A percentile compares a stretch with the other conserved stretches of the same genome.
Conservation (phyloP, 768 basidiomycete species). For the Hortiboletus campestris region DNA sequence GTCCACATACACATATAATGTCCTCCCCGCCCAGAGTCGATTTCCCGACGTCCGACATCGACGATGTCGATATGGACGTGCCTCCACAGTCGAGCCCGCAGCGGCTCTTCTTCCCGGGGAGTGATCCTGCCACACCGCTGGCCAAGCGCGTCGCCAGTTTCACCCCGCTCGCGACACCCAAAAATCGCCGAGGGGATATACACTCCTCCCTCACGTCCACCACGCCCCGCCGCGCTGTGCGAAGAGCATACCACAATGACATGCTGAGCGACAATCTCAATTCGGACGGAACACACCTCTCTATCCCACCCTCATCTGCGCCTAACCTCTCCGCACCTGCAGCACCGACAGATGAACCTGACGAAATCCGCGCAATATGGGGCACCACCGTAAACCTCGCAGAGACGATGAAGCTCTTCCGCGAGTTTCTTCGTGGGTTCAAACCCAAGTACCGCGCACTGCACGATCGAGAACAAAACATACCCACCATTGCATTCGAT, state of each 20-base stretch:
- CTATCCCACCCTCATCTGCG: slow-evolving; percentile 56
- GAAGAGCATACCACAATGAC: slow-evolving; percentile 22
- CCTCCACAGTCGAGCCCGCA: slow-evolving; percentile 18
- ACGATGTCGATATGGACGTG: slow-evolving; percentile 56
- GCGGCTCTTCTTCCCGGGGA: slow-evolving; percentile 33
- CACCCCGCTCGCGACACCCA: slow-evolving; percentile 43
- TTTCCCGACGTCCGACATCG: slow-evolving; percentile 57
- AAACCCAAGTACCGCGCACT: slow-evolving; percentile 84
- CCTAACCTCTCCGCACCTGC: slow-evolving; percentile 59
- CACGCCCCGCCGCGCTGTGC: slow-evolving; percentile 22
- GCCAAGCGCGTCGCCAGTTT: slow-evolving; percentile 33
- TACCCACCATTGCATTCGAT: slow-evolving; percentile 47
- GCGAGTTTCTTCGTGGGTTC: slow-evolving; percentile 87
- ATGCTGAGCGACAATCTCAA: slow-evolving; percentile 38
- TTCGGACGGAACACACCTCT: slow-evolving; percentile 59
- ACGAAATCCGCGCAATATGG: slow-evolving; percentile 93
- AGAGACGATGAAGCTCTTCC: slow-evolving; percentile 89
- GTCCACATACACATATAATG: slow-evolving; percentile 34
- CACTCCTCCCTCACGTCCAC: slow-evolving; percentile 35
- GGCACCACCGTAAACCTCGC: slow-evolving; percentile 93
- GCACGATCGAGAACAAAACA: slow-evolving; percentile 64
- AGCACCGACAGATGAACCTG: slow-evolving; percentile 66
- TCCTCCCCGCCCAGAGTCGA: slow-evolving; percentile 65
- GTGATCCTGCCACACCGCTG: slow-evolving; percentile 45
- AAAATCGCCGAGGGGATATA: slow-evolving; percentile 33